Conservation (phyloP, 495 filamentous ascomycete species). For the Penicillium salamii region DNA sequence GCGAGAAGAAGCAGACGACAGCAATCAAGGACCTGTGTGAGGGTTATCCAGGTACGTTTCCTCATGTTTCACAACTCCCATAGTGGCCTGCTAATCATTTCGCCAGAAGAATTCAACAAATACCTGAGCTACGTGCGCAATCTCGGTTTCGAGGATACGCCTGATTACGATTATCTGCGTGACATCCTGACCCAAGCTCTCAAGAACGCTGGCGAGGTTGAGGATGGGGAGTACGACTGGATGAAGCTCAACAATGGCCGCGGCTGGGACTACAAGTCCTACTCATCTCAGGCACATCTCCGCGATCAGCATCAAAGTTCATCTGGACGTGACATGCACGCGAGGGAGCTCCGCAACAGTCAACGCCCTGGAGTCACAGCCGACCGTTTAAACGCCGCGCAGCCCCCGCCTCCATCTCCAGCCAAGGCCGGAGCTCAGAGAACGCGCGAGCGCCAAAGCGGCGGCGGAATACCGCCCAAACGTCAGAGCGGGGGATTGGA, state of each 20-base stretch:
- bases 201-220: constrained; percentile 88
- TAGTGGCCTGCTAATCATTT: constrained; percentile 10
- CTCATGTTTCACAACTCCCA: neutral
- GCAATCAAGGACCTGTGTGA: constrained; percentile 96
- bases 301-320: constrained; percentile 75
- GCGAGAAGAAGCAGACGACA: constrained; percentile 99
- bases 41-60: constrained; percentile 72
- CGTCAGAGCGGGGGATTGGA: constrained; percentile 76
- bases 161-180: constrained; percentile 96
- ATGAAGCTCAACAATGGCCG: constrained; percentile 98
- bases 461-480: constrained; percentile 64
- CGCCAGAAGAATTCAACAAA: constrained; percentile 86
- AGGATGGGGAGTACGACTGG: constrained; percentile 99
- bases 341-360: constrained; percentile 57
- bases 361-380: constrained; percentile 66
- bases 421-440: constrained; percentile 77
- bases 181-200: constrained; percentile 97
- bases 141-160: constrained; percentile 96
- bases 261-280: constrained; percentile 90
- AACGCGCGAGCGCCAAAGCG: constrained; percentile 79
- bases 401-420: constrained; percentile 85
- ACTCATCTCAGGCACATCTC: constrained; percentile 71
- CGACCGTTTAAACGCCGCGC: constrained; percentile 95
- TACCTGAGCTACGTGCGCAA: constrained; percentile 97
- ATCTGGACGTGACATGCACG: constrained; percentile 75